A percentile compares a stretch with the other conserved stretches of the same genome.
Evolutionary conservation across 2,329 filamentous ascomycete genomes (phyloP).

Genomic region (Colletotrichum higginsianum): DNA sequence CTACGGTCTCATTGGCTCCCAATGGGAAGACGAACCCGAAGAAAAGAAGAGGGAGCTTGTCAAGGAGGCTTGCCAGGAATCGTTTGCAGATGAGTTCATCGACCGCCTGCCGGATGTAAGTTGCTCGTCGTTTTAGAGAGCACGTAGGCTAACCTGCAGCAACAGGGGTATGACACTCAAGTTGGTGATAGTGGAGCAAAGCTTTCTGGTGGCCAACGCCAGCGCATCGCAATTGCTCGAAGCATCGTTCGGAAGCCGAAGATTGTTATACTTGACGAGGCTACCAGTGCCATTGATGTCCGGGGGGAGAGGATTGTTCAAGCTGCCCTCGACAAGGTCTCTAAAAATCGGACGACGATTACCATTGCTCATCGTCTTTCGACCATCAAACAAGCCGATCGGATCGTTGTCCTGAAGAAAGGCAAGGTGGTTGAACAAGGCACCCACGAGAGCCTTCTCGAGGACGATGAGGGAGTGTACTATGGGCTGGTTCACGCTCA

Average conservation of each 20-base stretch:
- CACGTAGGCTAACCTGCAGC: background rate
- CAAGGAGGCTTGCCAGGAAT: slow-evolving; percentile 74
- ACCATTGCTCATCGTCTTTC: slow-evolving; percentile 82
- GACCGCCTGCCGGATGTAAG: slow-evolving; percentile 70
- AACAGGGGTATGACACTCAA: slow-evolving; percentile 77
- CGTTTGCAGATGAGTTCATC: slow-evolving; percentile 80
- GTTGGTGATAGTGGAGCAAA: slow-evolving; percentile 75
- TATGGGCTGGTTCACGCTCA: slow-evolving; percentile 77
- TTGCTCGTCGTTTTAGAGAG: background rate
- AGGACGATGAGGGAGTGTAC: slow-evolving; percentile 74
- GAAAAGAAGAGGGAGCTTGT: slow-evolving; percentile 73
- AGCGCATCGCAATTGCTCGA: slow-evolving; percentile 83
- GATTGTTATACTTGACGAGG: slow-evolving; percentile 83
- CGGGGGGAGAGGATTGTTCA: slow-evolving; percentile 74
- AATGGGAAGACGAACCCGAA: slow-evolving; percentile 67
- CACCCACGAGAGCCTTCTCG: slow-evolving; percentile 80
- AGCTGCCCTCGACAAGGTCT: slow-evolving; percentile 73
- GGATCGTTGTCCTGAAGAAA: slow-evolving; percentile 82
- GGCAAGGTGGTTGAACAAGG: slow-evolving; percentile 82
- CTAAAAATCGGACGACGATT: slow-evolving; percentile 76
- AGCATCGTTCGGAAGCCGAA: slow-evolving; percentile 80
- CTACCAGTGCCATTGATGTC: slow-evolving; percentile 76
- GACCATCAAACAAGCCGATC: slow-evolving; percentile 83
- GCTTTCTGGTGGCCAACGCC: slow-evolving; percentile 88
- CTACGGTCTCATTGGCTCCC: slow-evolving; percentile 68